A percentile compares a stretch with the other conserved stretches of the same genome.
phyloP scores from a whole-genome alignment of 495 filamentous ascomycete genomes.

The Oidiodendron maius region DNA sequence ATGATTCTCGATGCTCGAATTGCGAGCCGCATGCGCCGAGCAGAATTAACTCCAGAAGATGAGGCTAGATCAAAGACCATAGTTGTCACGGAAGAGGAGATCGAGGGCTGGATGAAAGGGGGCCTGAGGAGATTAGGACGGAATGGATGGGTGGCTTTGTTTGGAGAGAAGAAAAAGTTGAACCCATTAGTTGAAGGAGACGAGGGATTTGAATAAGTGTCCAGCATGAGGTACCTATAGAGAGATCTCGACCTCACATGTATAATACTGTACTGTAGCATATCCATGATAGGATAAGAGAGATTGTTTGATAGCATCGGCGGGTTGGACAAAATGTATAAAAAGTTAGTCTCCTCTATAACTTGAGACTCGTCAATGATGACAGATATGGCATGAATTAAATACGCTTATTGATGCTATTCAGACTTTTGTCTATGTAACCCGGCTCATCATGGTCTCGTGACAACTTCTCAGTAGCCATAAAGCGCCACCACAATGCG shows the following conservation, averaged over 20 bases:
- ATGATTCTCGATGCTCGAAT: slow-evolving; percentile 77
- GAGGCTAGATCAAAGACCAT: slow-evolving; percentile 61
- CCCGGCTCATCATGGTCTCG: neutral
- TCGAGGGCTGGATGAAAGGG: slow-evolving; percentile 57
- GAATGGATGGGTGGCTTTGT: slow-evolving; percentile 5
- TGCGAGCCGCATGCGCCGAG: slow-evolving; percentile 72
- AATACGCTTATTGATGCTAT: slow-evolving; percentile 6
- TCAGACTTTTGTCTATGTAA: slow-evolving; percentile 22
- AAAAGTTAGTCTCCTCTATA: slow-evolving; percentile 7
- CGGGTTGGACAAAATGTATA: slow-evolving; percentile 3
- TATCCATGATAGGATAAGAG: neutral
- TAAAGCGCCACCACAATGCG: too few relatives aligned
- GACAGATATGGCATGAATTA: neutral
- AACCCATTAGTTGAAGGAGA: neutral
- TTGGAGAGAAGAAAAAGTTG: slow-evolving; percentile 15
- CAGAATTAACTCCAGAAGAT: slow-evolving; percentile 57
- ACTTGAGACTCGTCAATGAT: neutral
- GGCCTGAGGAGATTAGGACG: slow-evolving; percentile 21
- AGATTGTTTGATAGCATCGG: neutral
- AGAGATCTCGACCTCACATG: slow-evolving; percentile 4
- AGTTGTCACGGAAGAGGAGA: slow-evolving; percentile 56
- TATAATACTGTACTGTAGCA: neutral
- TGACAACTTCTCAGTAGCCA: too few relatives aligned
- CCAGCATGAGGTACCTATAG: slow-evolving; percentile 1
- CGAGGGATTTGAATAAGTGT: slow-evolving; percentile 13